Evolutionary conservation across 1,284 basidiomycete species (phyloP).

Genomic region (Moesziomyces aphidis): DNA sequence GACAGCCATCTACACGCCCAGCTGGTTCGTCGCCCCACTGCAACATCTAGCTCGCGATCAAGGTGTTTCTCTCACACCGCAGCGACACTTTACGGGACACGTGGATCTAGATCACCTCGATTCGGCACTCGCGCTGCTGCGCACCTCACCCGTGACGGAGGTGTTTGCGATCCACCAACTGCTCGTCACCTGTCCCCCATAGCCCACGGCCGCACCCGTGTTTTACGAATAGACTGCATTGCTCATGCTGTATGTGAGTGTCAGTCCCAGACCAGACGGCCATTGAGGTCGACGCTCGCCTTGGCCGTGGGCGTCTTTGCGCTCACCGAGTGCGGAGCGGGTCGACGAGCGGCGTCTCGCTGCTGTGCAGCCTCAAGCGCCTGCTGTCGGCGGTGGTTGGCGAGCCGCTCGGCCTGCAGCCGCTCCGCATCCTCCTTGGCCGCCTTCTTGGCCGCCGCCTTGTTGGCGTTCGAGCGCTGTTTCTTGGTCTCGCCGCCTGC

Average conservation of each 20-base stretch:
- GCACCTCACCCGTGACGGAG: not conserved
- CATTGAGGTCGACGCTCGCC: slow-evolving; percentile 46
- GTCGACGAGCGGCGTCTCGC: slow-evolving; percentile 24
- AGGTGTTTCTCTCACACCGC: not conserved
- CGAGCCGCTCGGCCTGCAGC: slow-evolving; percentile 51
- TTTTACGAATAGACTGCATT: too few relatives aligned
- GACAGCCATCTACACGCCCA: slow-evolving; percentile 20
- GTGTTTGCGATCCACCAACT: not conserved
- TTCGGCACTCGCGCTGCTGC: not conserved
- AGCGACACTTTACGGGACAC: slow-evolving; percentile 8
- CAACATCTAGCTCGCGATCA: not conserved
- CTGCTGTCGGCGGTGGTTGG: slow-evolving; percentile 47
- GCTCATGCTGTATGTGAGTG: too few relatives aligned
- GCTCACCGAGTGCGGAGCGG: slow-evolving; percentile 15
- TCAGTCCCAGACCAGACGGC: slow-evolving; percentile 53
- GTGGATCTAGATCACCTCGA: slow-evolving; percentile 47
- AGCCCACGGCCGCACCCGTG: too few relatives aligned
- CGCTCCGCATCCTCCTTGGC: slow-evolving; percentile 56
- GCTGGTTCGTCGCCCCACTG: slow-evolving; percentile 5
- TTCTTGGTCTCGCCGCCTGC: slow-evolving; percentile 47
- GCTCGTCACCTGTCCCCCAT: not conserved
- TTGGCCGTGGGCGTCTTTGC: slow-evolving; percentile 24
- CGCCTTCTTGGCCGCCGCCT: slow-evolving; percentile 50
- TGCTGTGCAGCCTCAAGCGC: slow-evolving; percentile 31
- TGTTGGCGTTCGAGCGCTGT: slow-evolving; percentile 59